A percentile compares a stretch with the other conserved stretches of the same genome.
Evolutionary conservation across 805 yeast genomes (phyloP).

Genomic region (Wickerhamiella azyma): DNA sequence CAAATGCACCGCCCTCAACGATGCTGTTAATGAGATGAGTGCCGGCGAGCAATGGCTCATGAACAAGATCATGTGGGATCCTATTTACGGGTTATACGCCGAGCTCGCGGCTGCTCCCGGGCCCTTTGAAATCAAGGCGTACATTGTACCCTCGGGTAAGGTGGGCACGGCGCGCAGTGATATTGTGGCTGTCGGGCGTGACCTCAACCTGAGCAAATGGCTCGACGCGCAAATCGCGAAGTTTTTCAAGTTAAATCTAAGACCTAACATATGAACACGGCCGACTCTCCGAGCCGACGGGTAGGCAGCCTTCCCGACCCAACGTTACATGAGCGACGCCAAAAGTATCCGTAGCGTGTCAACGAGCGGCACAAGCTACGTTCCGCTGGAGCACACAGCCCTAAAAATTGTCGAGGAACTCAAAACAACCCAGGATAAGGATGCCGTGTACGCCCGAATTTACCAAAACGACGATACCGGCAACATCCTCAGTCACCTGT

Average conservation of each 20-base stretch:
- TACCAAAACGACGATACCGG: slow-evolving; percentile 9
- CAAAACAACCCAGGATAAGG: background rate
- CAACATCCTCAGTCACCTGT: slow-evolving; percentile 14
- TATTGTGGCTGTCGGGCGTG: slow-evolving; percentile 23
- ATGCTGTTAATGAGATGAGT: slow-evolving; percentile 14
- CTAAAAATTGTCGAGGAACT: slow-evolving; percentile 2
- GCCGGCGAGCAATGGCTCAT: background rate
- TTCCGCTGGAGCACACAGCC: slow-evolving; percentile 5
- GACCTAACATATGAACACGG: too few relatives aligned
- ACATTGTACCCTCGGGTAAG: slow-evolving; percentile 33
- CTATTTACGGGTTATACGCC: slow-evolving; percentile 32
- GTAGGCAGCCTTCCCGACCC: background rate
- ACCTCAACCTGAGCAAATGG: slow-evolving; percentile 17
- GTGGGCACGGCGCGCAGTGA: slow-evolving; percentile 29
- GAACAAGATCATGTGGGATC: slow-evolving; percentile 12
- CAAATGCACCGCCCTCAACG: slow-evolving; percentile 27
- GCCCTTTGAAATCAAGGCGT: slow-evolving; percentile 24
- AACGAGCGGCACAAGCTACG: slow-evolving; percentile 3
- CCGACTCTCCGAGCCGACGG: too few relatives aligned
- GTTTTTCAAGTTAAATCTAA: slow-evolving; percentile 47
- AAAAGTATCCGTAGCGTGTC: slow-evolving; percentile 6
- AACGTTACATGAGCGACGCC: slow-evolving; percentile 6
- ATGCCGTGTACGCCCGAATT: slow-evolving; percentile 1
- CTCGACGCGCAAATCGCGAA: slow-evolving; percentile 48
- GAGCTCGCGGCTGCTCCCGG: slow-evolving; percentile 32